phyloP scores from a whole-genome alignment of 1,284 basidiomycete genomes.

The Leccinum holopus region DNA sequence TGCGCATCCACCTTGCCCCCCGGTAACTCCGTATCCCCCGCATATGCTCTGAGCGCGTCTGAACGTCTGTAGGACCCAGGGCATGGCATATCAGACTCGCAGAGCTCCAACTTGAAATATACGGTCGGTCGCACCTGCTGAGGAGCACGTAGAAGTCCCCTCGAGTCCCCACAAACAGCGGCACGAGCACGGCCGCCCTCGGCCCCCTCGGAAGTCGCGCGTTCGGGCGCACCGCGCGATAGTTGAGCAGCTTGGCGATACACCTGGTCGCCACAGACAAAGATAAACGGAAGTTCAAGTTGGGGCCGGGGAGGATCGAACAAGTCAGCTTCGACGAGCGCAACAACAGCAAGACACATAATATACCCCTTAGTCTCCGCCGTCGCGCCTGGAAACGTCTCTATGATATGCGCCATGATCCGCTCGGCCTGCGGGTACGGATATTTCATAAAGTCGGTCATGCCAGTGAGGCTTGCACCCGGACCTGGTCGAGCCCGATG shows the following conservation, averaged over 20 bases:
- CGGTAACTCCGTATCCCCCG: slow-evolving; percentile 78
- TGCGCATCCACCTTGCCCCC: slow-evolving; percentile 75
- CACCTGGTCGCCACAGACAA: slow-evolving; percentile 44
- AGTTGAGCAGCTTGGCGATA: slow-evolving; percentile 54
- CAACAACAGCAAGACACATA: not conserved
- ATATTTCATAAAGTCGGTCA: slow-evolving; percentile 20
- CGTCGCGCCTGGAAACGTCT: slow-evolving; percentile 15
- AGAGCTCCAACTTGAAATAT: not conserved
- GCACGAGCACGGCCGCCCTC: slow-evolving; percentile 72
- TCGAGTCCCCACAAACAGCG: slow-evolving; percentile 75
- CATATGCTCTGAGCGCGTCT: slow-evolving; percentile 67
- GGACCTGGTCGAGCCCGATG: not conserved
- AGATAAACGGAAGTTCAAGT: not conserved
- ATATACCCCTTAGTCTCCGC: slow-evolving; percentile 26
- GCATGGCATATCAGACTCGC: not conserved
- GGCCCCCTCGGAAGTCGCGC: slow-evolving; percentile 54
- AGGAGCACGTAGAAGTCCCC: slow-evolving; percentile 83
- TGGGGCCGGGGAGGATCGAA: not conserved
- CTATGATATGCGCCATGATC: slow-evolving; percentile 13
- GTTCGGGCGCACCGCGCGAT: slow-evolving; percentile 43
- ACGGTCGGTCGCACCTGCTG: slow-evolving; percentile 52
- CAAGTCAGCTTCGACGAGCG: not conserved
- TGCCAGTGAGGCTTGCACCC: not conserved
- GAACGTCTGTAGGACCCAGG: slow-evolving; percentile 53
- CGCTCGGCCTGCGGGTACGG: slow-evolving; percentile 15